Conservation (phyloP, 177 flowering plant species). For the Vitis hybrid region DNA sequence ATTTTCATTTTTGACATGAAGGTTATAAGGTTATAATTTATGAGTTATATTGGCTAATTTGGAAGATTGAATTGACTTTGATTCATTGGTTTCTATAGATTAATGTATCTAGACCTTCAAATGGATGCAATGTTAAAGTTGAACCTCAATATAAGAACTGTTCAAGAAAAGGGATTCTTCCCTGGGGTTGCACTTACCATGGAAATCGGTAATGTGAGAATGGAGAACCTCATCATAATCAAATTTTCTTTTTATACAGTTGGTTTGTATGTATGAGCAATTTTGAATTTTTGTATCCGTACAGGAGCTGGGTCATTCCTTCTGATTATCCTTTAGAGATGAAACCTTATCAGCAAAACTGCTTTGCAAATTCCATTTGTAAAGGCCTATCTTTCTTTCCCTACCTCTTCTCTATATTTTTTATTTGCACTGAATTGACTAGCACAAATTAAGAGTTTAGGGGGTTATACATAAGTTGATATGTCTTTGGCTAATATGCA, state of each 20-base stretch:
- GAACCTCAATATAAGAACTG: slow-evolving; percentile 38
- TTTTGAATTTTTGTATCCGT: not conserved
- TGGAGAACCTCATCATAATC: too few species aligned
- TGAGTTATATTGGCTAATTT: too few species aligned
- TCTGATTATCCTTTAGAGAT: slow-evolving; percentile 30
- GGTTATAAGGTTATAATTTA: not conserved
- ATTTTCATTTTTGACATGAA: not conserved
- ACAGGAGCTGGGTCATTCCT: slow-evolving; percentile 43
- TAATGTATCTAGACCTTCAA: slow-evolving; percentile 30
- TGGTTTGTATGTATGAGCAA: too few species aligned
- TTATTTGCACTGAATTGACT: not conserved
- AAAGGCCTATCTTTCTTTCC: slow-evolving; percentile 27
- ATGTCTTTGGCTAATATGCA: not conserved
- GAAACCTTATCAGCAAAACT: slow-evolving; percentile 22
- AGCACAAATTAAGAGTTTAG: too few species aligned
- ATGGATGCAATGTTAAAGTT: slow-evolving; percentile 24
- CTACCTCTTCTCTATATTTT: not conserved
- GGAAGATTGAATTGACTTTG: too few species aligned
- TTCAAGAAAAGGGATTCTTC: slow-evolving; percentile 36
- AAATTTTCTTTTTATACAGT: too few species aligned
- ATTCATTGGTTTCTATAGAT: slow-evolving; percentile 25
- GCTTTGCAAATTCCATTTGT: slow-evolving; percentile 42
- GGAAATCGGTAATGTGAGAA: slow-evolving; percentile 31
- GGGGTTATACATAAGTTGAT: slow-evolving; percentile 17
- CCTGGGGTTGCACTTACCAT: slow-evolving; percentile 40